Percentiles rank a stretch among this genome's conserved stretches.
phyloP scores from a whole-genome alignment of 352 stramenopile species.

The Globisporangium alternatum region DNA sequence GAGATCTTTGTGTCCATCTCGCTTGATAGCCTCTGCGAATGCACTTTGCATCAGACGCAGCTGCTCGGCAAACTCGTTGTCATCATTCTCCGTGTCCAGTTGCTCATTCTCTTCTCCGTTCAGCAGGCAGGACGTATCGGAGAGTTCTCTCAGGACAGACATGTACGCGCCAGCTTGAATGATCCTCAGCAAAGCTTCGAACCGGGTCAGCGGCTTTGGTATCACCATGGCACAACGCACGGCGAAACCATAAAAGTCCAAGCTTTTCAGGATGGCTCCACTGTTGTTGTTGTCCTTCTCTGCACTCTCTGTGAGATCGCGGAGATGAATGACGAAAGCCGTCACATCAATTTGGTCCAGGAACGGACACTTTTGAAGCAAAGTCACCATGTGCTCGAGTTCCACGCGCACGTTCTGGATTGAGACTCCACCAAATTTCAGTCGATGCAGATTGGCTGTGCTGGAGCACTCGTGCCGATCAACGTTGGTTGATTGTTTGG shows the following conservation, averaged over 20 bases:
- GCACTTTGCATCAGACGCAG: constrained; percentile 35
- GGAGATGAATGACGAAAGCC: constrained; percentile 44
- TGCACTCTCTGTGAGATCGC: constrained; percentile 31
- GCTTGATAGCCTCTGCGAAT: constrained; percentile 35
- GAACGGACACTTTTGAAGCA: constrained; percentile 59
- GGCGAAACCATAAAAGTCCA: constrained; percentile 43
- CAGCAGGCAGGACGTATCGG: constrained; percentile 32
- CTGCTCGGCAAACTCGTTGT: constrained; percentile 29
- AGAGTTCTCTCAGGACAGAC: constrained; percentile 37
- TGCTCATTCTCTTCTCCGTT: constrained; percentile 10
- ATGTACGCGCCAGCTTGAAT: constrained; percentile 43
- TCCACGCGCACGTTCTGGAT: constrained; percentile 19
- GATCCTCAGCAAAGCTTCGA: constrained; percentile 38
- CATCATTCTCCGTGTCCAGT: constrained; percentile 5
- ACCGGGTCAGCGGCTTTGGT: constrained; percentile 30
- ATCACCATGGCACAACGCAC: constrained; percentile 50
- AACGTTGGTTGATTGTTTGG: neutral
- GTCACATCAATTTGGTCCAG: constrained; percentile 54
- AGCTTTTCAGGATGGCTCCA: constrained; percentile 8
- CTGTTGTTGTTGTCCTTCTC: constrained; percentile 21
- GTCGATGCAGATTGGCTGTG: constrained; percentile 6
- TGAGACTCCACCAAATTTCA: constrained; percentile 23
- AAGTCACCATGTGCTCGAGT: constrained; percentile 30
- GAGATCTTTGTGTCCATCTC: constrained; percentile 22
- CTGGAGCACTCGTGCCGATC: neutral